Evolutionary conservation across 2,329 filamentous ascomycete species (phyloP).

Genomic region (Ophiostoma triangulosporum): DNA sequence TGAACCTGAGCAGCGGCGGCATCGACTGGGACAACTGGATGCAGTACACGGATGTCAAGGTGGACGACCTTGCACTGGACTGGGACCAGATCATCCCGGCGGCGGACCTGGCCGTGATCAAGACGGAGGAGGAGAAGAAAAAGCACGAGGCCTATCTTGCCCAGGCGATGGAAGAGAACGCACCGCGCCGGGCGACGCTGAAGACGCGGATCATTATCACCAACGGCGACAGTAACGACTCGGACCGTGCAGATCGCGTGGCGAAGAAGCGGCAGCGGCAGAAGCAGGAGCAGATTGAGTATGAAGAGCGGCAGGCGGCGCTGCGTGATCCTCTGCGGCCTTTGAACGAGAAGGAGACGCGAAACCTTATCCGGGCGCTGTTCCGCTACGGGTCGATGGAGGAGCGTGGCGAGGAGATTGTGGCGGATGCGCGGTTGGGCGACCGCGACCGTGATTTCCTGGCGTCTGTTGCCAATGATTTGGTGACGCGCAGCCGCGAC

Average conservation of each 20-base stretch:
- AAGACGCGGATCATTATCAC: constrained; percentile 36
- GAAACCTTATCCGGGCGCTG: constrained; percentile 81
- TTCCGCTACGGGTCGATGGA: constrained; percentile 84
- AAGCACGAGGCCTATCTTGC: constrained; percentile 72
- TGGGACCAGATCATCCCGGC: constrained; percentile 99
- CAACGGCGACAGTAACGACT: constrained; percentile 22
- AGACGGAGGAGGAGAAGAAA: constrained; percentile 74
- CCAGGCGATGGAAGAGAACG: constrained; percentile 70
- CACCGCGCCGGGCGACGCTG: constrained; percentile 59
- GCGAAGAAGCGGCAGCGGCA: constrained; percentile 54
- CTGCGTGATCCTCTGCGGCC: constrained; percentile 77
- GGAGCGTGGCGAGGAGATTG: constrained; percentile 74
- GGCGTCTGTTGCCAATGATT: constrained; percentile 59
- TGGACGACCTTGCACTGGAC: constrained; percentile 64
- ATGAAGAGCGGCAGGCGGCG: constrained; percentile 61
- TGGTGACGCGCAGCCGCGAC: constrained; percentile 45
- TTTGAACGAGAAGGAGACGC: constrained; percentile 81
- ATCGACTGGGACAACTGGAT: constrained; percentile 84
- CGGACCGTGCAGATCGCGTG: constrained; percentile 50
- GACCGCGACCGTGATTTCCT: constrained; percentile 76
- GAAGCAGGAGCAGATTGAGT: constrained; percentile 55
- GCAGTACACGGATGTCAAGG: constrained; percentile 95
- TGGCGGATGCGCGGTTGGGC: constrained; percentile 71
- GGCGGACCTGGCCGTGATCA: constrained; percentile 79
- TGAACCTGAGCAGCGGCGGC: constrained; percentile 79